Conservation (phyloP, 495 filamentous ascomycete species). For the Lichenothelia convexa region DNA sequence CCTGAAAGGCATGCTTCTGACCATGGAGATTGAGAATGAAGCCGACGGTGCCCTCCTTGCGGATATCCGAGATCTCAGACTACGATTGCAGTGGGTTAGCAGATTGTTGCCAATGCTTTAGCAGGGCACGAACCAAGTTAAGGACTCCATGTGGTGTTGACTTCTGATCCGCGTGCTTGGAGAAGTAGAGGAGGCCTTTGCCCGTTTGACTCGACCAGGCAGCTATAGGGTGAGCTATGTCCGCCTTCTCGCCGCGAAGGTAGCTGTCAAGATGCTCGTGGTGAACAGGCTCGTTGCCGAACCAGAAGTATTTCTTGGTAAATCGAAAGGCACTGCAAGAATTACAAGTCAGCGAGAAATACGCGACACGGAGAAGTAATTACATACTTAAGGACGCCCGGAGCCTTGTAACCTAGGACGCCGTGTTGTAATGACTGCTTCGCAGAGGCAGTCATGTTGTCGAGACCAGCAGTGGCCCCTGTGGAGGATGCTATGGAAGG, state of each 20-base stretch:
- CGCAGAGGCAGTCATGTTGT: constrained; percentile 12
- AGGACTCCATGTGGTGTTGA: constrained; percentile 59
- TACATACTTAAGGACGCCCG: constrained; percentile 80
- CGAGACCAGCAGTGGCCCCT: too few relatives aligned
- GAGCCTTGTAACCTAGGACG: constrained; percentile 66
- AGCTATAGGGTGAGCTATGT: constrained; percentile 56
- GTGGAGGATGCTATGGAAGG: too few relatives aligned
- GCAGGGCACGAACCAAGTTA: constrained; percentile 46
- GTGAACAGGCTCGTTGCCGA: constrained; percentile 64
- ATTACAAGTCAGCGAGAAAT: background rate
- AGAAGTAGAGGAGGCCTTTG: constrained; percentile 85
- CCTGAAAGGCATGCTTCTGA: constrained; percentile 84
- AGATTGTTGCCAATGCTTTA: background rate
- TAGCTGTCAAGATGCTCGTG: constrained; percentile 53
- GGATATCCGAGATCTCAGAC: constrained; percentile 70
- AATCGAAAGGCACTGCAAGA: constrained; percentile 28
- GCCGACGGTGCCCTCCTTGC: constrained; percentile 52
- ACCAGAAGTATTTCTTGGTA: constrained; percentile 81
- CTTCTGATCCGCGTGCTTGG: constrained; percentile 74
- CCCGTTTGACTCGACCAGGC: constrained; percentile 86
- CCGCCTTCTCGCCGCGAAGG: constrained; percentile 74
- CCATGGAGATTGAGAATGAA: constrained; percentile 70
- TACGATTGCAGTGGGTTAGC: constrained; percentile 16
- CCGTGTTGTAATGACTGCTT: constrained; percentile 61
- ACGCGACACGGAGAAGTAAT: background rate